A percentile compares a stretch with the other conserved stretches of the same genome.
phyloP scores from a whole-genome alignment of 768 basidiomycete genomes.

The Pleurotus tuber-regium region DNA sequence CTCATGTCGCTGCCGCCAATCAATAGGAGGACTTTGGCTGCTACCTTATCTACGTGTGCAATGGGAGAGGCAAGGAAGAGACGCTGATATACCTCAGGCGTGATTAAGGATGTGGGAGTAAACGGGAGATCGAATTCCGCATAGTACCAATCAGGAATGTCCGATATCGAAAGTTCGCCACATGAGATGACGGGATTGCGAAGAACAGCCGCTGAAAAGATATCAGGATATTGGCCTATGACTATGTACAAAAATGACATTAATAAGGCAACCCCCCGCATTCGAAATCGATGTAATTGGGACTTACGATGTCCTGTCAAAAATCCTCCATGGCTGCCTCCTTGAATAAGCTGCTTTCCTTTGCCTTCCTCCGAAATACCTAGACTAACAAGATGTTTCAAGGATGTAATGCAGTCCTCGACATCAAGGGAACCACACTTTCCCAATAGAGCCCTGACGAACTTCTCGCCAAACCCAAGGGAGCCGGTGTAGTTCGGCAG shows the following conservation, averaged over 20 bases:
- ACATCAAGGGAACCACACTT: conserved; percentile 66
- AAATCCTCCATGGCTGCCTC: conserved; percentile 75
- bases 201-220: conserved; percentile 60
- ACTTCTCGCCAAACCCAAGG: conserved; percentile 61
- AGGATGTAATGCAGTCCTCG: conserved; percentile 57
- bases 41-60: conserved; percentile 46
- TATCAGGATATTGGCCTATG: conserved; percentile 57
- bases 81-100: conserved; percentile 38
- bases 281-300: neutral
- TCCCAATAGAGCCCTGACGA: conserved; percentile 52
- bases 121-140: conserved; percentile 40
- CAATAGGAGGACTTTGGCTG: conserved; percentile 52
- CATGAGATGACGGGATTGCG: conserved; percentile 70
- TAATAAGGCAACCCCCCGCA: neutral
- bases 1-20: conserved; percentile 61
- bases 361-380: conserved; percentile 46
- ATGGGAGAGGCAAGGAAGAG: conserved; percentile 58
- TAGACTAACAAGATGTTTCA: conserved; percentile 44
- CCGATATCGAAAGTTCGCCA: conserved; percentile 52
- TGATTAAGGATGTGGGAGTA: conserved; percentile 34
- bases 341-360: conserved; percentile 54
- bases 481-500: conserved; percentile 69
- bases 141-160: conserved; percentile 72
- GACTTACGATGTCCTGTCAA: conserved; percentile 54
- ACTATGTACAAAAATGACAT: conserved; percentile 33